Conservation (phyloP, 208 protist genomes). For the Acanthamoeba castellanii region DNA sequence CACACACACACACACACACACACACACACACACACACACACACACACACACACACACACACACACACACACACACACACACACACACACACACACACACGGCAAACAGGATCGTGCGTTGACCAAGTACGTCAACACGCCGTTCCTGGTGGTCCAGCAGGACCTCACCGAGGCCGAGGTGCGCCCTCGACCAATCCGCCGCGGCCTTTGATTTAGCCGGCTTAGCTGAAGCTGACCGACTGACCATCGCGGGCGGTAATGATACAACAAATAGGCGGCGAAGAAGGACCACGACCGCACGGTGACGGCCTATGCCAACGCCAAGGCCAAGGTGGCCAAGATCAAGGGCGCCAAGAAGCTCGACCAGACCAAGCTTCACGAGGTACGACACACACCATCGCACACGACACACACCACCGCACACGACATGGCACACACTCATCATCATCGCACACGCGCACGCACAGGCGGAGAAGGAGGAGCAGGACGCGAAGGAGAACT, state of each 20-base stretch:
- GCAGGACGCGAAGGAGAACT: slow-evolving; percentile 22
- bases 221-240: too few relatives aligned
- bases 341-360: slow-evolving; percentile 48
- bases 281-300: slow-evolving; percentile 28
- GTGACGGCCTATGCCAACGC: slow-evolving; percentile 17
- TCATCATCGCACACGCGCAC: too few relatives aligned
- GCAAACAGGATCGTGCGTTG: neutral
- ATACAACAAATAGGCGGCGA: slow-evolving; percentile 21
- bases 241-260: too few relatives aligned
- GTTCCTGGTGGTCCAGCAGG: slow-evolving; percentile 23
- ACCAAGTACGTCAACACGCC: slow-evolving; percentile 32
- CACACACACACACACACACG: too few relatives aligned
- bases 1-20: too few relatives aligned
- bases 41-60: too few relatives aligned
- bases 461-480: slow-evolving; percentile 27
- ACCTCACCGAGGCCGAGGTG: slow-evolving; percentile 56
- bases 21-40: too few relatives aligned
- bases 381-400: neutral
- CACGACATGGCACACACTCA: neutral
- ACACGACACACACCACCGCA: neutral
- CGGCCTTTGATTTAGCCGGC: neutral
- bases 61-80: too few relatives aligned
- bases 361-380: slow-evolving; percentile 55
- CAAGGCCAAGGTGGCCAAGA: slow-evolving; percentile 29
- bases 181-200: too few relatives aligned